Base-by-base conservation (phyloP, 208 protist species). In the Trypanosoma grayi region DNA sequence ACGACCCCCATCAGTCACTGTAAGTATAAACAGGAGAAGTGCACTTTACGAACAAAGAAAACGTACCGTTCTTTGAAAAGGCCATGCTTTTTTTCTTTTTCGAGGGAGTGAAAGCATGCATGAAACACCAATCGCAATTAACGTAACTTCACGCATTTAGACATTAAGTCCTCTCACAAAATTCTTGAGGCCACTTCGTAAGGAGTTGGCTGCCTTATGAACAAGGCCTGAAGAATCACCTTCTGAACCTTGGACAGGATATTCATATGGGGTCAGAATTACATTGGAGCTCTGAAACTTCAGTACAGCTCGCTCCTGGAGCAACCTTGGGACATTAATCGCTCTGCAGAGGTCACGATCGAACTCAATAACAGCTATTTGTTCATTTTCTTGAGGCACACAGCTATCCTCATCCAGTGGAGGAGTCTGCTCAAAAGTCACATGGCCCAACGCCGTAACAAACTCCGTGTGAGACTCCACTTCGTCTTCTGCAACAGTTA, bases 161-260 rank as follows among this genome's bases (percentile, higher is more conserved):
- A 13, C 16, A 60, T 89, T 89, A 0, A 92, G 71, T 10, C 70
- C 69, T 34, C 85, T 65, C 31, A 92, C 70, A 52, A 92, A 85
- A 33, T 79, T 89, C 47, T 86, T 89, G 24, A 92, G 50, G 4
- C 85, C 82, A 20, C 69, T 80, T 63, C 81, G 75, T 31, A 92
- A 65, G 10, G 85, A 83, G 1, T 66, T 78, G 10, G 75, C 80
- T 4, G 85, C 85, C 28, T 80, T 85, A 47, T 84, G 77, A 44
- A 87, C 71, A 43, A 79, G 54, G 25, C 74, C 60, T 18, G 25
- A 56, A 20, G 69, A 65, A 46, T 60, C 65, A 11, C 20, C 36
- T 27, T 70, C 69, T 16, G 37, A 18, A 4, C 24, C 50, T 48
- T 79, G 70, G 10, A 88, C 50, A 0, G 81, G 79, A 64, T 87